These are phyloP conservation scores for Sequoia sempervirens DNA, from an alignment of 75 land plant species.

Conservation along the genomic window DNA sequence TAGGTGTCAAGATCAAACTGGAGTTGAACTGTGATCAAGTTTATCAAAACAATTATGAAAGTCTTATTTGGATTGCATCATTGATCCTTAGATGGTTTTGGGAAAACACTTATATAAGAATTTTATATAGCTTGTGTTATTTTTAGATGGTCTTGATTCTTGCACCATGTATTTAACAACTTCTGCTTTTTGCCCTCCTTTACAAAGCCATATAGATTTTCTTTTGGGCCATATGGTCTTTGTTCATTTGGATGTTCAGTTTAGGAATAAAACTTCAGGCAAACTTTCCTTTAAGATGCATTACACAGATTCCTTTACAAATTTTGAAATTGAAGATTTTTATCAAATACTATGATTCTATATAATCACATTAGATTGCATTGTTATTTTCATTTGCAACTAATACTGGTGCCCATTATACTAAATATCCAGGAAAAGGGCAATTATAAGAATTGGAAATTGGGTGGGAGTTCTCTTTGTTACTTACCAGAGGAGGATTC, in stretches of 20 bases:
- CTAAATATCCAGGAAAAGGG: not conserved
- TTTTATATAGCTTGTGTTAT: not conserved
- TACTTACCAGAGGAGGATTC: not conserved
- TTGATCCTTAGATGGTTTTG: not conserved
- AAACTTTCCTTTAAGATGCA: not conserved
- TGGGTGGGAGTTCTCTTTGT: not conserved
- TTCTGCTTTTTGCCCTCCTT: not conserved
- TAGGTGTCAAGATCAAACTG: not conserved
- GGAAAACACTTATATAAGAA: not conserved
- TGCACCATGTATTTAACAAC: not conserved
- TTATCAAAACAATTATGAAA: not conserved
- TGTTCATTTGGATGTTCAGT: not conserved
- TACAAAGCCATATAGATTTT: too few relatives aligned
- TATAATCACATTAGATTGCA: not conserved
- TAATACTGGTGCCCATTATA: not conserved
- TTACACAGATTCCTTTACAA: not conserved
- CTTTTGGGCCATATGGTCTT: not conserved
- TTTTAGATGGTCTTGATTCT: not conserved
- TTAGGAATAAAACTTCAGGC: not conserved
- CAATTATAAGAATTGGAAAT: not conserved
- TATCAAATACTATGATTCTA: not conserved
- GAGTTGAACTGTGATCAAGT: not conserved
- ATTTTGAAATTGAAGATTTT: not conserved
- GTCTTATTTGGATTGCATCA: not conserved
- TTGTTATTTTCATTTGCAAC: not conserved